phyloP scores from a whole-genome alignment of 192 early-diverging fungal species.

The Coemansia sp. region DNA sequence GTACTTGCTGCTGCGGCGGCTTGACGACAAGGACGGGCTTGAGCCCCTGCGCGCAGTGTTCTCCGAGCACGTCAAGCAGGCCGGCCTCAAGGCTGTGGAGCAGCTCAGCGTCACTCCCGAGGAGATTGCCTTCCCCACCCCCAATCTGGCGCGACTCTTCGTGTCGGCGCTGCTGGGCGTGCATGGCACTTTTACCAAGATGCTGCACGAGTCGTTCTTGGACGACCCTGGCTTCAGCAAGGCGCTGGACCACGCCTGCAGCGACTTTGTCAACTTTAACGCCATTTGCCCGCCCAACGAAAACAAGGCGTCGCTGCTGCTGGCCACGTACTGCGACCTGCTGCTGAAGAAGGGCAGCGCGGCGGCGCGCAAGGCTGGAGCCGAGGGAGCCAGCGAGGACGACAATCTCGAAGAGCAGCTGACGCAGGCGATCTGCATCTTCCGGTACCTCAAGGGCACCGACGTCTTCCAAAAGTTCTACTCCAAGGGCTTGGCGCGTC shows the following conservation, averaged over 20 bases:
- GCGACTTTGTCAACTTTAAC: constrained; percentile 93
- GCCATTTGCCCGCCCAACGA: constrained; percentile 71
- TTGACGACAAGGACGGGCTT: constrained; percentile 72
- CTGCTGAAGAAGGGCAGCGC: constrained; percentile 79
- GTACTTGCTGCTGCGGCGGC: constrained; percentile 79
- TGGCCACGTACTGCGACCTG: constrained; percentile 90
- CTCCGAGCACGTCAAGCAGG: constrained; percentile 75
- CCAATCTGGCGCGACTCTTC: constrained; percentile 66
- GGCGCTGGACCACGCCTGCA: constrained; percentile 91
- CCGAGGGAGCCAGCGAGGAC: constrained; percentile 49
- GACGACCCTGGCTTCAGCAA: constrained; percentile 85
- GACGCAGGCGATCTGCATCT: constrained; percentile 77
- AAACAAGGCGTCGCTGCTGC: constrained; percentile 80
- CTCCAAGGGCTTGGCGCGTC: constrained; percentile 88
- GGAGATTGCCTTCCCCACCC: constrained; percentile 9
- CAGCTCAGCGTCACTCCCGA: constrained; percentile 59
- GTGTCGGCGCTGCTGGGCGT: constrained; percentile 85
- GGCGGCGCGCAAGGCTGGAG: constrained; percentile 33
- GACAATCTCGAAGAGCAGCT: constrained; percentile 57
- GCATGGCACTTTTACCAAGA: constrained; percentile 81
- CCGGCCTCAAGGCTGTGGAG: constrained; percentile 73
- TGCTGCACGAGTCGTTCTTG: constrained; percentile 76
- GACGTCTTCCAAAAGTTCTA: constrained; percentile 99
- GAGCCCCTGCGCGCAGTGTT: constrained; percentile 78
- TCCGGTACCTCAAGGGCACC: constrained; percentile 95